Percentiles rank a stretch among this genome's conserved stretches.
Conservation (phyloP, 169 alveolate genomes). For the Plasmodium cynomolgi region DNA sequence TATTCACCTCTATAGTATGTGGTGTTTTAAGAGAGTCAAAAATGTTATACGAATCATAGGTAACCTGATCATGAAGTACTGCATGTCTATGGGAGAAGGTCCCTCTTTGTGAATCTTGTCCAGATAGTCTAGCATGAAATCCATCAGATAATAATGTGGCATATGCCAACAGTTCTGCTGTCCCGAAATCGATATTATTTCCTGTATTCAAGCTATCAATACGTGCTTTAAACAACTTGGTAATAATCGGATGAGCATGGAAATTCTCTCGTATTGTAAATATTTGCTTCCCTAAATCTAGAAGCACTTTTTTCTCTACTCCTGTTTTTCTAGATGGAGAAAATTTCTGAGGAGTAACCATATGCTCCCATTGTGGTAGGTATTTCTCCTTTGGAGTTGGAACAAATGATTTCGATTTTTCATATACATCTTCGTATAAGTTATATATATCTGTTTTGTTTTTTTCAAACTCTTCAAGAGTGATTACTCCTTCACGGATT, state of each 20-base stretch:
- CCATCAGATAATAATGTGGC: slow-evolving; percentile 94
- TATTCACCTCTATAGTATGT: slow-evolving; percentile 81
- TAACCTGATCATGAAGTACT: slow-evolving; percentile 90
- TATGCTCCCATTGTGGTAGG: slow-evolving; percentile 82
- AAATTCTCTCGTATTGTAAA: slow-evolving; percentile 90
- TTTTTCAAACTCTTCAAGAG: slow-evolving; percentile 83
- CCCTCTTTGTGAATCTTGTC: slow-evolving; percentile 97
- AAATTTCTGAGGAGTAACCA: slow-evolving; percentile 64
- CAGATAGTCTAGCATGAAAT: slow-evolving; percentile 92
- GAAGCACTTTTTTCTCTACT: slow-evolving; percentile 82
- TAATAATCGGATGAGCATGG: slow-evolving; percentile 91
- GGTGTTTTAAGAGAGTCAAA: slow-evolving; percentile 74
- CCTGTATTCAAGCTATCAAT: slow-evolving; percentile 86
- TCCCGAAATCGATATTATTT: slow-evolving; percentile 91
- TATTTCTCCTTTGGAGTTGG: slow-evolving; percentile 71
- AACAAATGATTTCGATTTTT: slow-evolving; percentile 80
- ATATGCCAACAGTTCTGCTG: slow-evolving; percentile 95
- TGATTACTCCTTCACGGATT: slow-evolving; percentile 84
- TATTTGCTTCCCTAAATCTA: slow-evolving; percentile 88
- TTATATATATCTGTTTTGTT: slow-evolving; percentile 81
- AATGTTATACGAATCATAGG: slow-evolving; percentile 79
- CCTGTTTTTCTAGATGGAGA: slow-evolving; percentile 80
- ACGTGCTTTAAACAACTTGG: slow-evolving; percentile 90
- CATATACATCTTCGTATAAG: slow-evolving; percentile 86
- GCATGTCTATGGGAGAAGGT: slow-evolving; percentile 98